phyloP scores from a whole-genome alignment of 2,329 filamentous ascomycete genomes.

The Apiospora malaysiana region DNA sequence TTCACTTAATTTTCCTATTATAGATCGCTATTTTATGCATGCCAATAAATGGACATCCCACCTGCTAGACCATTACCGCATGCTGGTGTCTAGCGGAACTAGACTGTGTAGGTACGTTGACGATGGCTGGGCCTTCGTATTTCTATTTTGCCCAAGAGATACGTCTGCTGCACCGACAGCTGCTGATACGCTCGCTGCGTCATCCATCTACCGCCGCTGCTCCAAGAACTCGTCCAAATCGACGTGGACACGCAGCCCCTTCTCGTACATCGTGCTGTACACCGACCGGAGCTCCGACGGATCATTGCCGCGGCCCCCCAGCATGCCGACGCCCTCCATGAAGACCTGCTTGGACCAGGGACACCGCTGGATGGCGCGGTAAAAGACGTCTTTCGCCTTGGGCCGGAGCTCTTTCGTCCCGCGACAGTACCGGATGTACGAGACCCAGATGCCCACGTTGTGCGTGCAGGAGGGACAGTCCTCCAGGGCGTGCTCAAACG shows the following conservation, averaged over 20 bases:
- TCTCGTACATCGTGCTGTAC: conserved; percentile 53
- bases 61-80: no score
- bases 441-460: conserved; percentile 54
- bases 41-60: no score
- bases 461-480: conserved; percentile 44
- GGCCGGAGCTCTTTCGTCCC: conserved; percentile 31
- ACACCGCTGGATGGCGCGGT: conserved; percentile 44
- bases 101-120: no score
- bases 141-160: no score
- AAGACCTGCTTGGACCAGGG: conserved; percentile 53
- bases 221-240: conserved; percentile 57
- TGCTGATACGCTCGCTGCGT: neutral
- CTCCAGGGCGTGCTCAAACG: conserved; percentile 58
- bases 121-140: no score
- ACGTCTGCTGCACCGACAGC: neutral
- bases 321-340: conserved; percentile 57
- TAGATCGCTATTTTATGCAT: no score
- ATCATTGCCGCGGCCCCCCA: conserved; percentile 50
- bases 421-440: conserved; percentile 56
- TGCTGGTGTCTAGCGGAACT: no score
- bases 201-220: conserved; percentile 35
- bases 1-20: no score
- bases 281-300: conserved; percentile 55
- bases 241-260: conserved; percentile 56
- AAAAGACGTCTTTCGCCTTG: conserved; percentile 39